These are phyloP conservation scores for Neospora caninum DNA, from an alignment of 169 alveolate species.

Conservation along the genomic window DNA sequence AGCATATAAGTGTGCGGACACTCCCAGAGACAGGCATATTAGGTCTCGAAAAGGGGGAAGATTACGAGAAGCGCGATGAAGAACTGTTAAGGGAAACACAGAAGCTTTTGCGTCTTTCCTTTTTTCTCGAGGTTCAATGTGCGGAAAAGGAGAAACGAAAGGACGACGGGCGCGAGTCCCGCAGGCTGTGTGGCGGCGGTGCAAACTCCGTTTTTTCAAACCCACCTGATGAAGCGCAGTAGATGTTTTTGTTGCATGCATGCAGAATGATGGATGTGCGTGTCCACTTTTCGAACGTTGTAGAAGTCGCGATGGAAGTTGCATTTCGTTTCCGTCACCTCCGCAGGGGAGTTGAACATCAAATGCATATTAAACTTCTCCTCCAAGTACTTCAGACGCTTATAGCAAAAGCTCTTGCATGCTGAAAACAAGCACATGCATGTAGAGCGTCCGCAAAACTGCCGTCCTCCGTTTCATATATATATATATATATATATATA, in stretches of 20 bases:
- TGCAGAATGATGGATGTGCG: slow-evolving; percentile 93
- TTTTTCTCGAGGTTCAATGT: too few species aligned
- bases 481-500: too few species aligned
- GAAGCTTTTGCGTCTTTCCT: too few species aligned
- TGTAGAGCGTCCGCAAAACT: background rate
- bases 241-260: slow-evolving; percentile 91
- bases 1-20: too few species aligned
- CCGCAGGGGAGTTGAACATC: slow-evolving; percentile 69
- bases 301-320: slow-evolving; percentile 89
- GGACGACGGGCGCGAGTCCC: too few species aligned
- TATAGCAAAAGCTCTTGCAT: slow-evolving; percentile 66
- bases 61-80: too few species aligned
- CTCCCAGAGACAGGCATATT: too few species aligned
- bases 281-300: slow-evolving; percentile 92
- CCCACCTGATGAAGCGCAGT: slow-evolving; percentile 83
- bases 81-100: too few species aligned
- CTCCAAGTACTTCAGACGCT: slow-evolving; percentile 63
- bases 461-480: background rate
- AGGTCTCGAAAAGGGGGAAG: too few species aligned
- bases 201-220: too few species aligned
- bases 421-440: slow-evolving; percentile 39
- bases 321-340: slow-evolving; percentile 57
- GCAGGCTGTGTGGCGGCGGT: too few species aligned
- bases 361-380: slow-evolving; percentile 60
- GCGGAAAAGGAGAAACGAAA: too few species aligned